Percentiles rank a stretch among this genome's conserved stretches.
Evolutionary conservation across 495 filamentous ascomycete genomes (phyloP).

Genomic region (Choiromyces venosus): DNA sequence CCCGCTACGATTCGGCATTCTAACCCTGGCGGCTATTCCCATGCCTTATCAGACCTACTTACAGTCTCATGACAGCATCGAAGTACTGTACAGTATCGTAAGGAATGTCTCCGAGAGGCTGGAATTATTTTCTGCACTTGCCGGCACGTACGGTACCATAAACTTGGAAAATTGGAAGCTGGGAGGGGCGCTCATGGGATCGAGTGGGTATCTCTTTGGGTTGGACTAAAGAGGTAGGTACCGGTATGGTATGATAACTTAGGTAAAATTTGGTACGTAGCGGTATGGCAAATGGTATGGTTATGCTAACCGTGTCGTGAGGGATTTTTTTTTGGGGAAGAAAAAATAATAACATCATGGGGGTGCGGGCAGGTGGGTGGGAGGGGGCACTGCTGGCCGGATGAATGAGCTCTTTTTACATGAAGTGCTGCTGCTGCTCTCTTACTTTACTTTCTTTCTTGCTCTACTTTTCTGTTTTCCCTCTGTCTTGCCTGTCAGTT

Average conservation of each 20-base stretch:
- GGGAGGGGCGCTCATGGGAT: no score
- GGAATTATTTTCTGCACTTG: not conserved
- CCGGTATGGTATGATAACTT: not conserved
- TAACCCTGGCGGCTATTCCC: not conserved
- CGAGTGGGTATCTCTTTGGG: not conserved
- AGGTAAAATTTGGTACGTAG: no score
- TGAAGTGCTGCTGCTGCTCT: not conserved
- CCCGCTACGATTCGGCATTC: not conserved
- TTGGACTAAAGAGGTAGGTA: not conserved
- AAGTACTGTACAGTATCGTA: no score
- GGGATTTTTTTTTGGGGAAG: not conserved
- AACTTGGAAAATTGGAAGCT: not conserved
- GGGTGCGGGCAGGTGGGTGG: not conserved
- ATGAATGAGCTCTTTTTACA: not conserved
- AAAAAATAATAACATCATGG: not conserved
- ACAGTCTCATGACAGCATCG: not conserved
- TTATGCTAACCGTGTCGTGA: not conserved
- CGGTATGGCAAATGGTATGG: no score
- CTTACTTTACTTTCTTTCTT: not conserved
- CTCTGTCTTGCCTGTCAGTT: not conserved
- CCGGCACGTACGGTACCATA: not conserved
- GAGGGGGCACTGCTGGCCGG: not conserved
- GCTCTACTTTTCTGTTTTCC: not conserved
- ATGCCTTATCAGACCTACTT: not conserved
- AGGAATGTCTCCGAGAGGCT: no score